Evolutionary conservation across 257 asterid species (phyloP).

Genomic region (Solanum corneliomulleri): DNA sequence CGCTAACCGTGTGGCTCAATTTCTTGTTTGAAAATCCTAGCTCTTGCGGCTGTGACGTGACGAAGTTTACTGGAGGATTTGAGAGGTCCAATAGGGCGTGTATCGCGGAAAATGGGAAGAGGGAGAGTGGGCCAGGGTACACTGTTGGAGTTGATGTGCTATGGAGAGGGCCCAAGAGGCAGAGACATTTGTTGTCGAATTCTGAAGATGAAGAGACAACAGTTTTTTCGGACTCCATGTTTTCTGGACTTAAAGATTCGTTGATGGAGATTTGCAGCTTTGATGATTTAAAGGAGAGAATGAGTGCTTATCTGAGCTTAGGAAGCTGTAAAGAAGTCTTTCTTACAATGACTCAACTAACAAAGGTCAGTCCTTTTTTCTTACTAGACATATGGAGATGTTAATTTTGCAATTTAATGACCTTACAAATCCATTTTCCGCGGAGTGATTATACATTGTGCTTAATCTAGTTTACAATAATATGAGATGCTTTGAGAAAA

Average conservation of each 20-base stretch:
- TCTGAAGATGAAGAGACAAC: slow-evolving; percentile 19
- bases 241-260: slow-evolving; percentile 45
- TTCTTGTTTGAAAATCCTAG: slow-evolving; percentile 69
- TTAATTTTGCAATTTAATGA: neutral
- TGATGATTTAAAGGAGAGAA: slow-evolving; percentile 81
- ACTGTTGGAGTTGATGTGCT: slow-evolving; percentile 61
- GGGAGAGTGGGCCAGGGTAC: slow-evolving; percentile 40
- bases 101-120: slow-evolving; percentile 47
- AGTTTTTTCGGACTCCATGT: slow-evolving; percentile 23
- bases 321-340: slow-evolving; percentile 58
- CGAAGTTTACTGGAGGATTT: slow-evolving; percentile 42
- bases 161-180: slow-evolving; percentile 94
- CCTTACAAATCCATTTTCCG: neutral
- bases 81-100: slow-evolving; percentile 18
- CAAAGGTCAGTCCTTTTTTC: slow-evolving; percentile 47
- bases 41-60: slow-evolving; percentile 71
- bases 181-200: slow-evolving; percentile 38
- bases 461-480: neutral
- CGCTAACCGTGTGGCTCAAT: slow-evolving; percentile 88
- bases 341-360: slow-evolving; percentile 59
- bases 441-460: neutral
- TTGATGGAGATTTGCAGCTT: slow-evolving; percentile 78
- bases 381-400: neutral
- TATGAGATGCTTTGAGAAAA: neutral
- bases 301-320: slow-evolving; percentile 70